These are phyloP conservation scores for Phytophthora tentaculata DNA, from an alignment of 352 stramenopile species.

Conservation along the genomic window DNA sequence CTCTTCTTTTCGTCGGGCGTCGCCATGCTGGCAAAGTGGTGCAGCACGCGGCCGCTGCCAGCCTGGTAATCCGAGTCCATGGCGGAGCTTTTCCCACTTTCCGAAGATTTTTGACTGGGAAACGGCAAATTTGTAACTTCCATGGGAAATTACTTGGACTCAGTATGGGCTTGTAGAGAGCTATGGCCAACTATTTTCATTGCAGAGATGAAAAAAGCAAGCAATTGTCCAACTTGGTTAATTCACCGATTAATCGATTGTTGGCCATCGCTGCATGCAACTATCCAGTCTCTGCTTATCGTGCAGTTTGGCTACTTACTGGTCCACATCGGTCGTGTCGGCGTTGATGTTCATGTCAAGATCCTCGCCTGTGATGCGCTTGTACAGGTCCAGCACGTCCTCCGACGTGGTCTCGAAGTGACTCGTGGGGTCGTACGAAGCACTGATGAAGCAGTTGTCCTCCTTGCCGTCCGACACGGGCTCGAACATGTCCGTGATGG, in stretches of 20 bases:
- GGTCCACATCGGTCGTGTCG: conserved; percentile 94
- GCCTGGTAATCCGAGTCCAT: conserved; percentile 57
- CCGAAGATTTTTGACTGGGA: conserved; percentile 23
- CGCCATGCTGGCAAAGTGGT: conserved; percentile 63
- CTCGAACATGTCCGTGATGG: conserved; percentile 95
- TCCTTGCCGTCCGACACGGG: conserved; percentile 89
- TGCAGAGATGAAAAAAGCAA: conserved; percentile 13
- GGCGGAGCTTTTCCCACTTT: conserved; percentile 18
- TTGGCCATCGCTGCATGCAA: conserved; percentile 2
- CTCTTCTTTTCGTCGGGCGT: conserved; percentile 43
- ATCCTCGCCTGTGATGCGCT: conserved; percentile 97
- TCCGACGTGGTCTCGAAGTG: conserved; percentile 98
- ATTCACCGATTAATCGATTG: conserved; percentile 27
- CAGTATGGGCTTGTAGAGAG: conserved; percentile 18
- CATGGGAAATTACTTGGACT: conserved; percentile 14
- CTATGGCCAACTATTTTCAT: background rate
- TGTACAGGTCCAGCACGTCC: conserved; percentile 97
- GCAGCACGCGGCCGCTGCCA: conserved; percentile 63
- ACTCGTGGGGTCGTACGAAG: conserved; percentile 91
- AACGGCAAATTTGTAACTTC: conserved; percentile 18
- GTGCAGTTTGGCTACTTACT: conserved; percentile 55
- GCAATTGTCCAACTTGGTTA: conserved; percentile 15
- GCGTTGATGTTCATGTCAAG: conserved; percentile 99
- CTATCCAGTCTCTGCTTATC: conserved; percentile 2
- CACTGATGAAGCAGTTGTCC: conserved; percentile 99